A percentile compares a stretch with the other conserved stretches of the same genome.
Evolutionary conservation across 441 rosid species (phyloP).

Genomic region (Pelargonium cotyledonis): DNA sequence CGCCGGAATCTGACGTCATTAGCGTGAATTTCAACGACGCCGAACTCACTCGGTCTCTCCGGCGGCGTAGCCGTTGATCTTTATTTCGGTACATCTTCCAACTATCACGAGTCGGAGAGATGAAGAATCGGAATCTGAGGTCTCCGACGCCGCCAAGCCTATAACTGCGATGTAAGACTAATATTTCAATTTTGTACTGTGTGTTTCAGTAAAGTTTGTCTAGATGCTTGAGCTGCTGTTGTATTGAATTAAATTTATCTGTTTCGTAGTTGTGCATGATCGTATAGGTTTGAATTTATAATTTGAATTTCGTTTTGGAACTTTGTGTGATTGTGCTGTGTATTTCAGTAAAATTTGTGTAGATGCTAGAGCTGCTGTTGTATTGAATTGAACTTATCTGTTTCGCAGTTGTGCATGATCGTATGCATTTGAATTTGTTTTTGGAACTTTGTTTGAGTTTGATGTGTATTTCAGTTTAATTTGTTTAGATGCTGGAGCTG

Average conservation of each 20-base stretch:
- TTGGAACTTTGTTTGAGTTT: not conserved
- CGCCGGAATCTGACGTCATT: constrained; percentile 22
- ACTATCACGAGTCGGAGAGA: not conserved
- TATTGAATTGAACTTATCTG: not conserved
- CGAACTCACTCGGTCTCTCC: constrained; percentile 28
- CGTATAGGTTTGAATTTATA: not conserved
- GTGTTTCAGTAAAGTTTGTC: not conserved
- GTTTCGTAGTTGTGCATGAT: not conserved
- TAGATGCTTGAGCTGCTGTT: not conserved
- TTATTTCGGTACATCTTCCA: constrained; percentile 7
- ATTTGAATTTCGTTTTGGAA: not conserved
- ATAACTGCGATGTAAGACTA: constrained; percentile 20
- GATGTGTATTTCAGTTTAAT: not conserved
- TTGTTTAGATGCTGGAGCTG: not conserved
- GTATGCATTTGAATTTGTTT: not conserved
- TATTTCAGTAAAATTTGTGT: not conserved
- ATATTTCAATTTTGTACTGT: not conserved
- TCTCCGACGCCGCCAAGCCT: constrained; percentile 13
- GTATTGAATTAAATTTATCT: not conserved
- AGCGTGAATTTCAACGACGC: constrained; percentile 23
- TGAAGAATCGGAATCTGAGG: constrained; percentile 4
- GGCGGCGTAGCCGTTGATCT: constrained; percentile 17
- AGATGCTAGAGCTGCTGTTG: not conserved
- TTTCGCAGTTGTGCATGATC: not conserved
- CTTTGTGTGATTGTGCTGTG: not conserved